Percentiles rank a stretch among this genome's conserved stretches.
Conservation (phyloP, 2,329 filamentous ascomycete species). For the Drechslerella coelobrocha region DNA sequence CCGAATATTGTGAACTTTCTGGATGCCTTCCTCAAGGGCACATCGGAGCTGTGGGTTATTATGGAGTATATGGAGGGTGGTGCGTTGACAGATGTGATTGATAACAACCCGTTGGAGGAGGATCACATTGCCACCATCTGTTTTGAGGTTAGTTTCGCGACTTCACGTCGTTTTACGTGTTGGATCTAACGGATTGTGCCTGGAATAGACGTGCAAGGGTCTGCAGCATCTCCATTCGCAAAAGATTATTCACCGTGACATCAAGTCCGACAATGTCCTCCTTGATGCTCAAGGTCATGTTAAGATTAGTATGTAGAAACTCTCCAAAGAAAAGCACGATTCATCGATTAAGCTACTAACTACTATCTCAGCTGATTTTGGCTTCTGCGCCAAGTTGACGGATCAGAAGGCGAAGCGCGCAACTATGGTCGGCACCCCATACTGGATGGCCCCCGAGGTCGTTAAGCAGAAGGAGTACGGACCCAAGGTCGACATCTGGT, state of each 20-base stretch:
- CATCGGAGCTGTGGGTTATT: conserved; percentile 98
- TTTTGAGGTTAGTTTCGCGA: conserved; percentile 78
- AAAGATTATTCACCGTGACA: conserved; percentile 98
- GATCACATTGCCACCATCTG: conserved; percentile 98
- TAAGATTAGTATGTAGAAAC: conserved; percentile 80
- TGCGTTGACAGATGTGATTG: conserved; percentile 95
- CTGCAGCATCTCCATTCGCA: conserved; percentile 92
- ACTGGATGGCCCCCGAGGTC: conserved; percentile 99
- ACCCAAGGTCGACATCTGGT: conserved; percentile 98
- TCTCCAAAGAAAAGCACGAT: neutral
- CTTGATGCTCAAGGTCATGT: conserved; percentile 93
- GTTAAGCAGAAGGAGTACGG: conserved; percentile 99
- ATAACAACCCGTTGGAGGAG: conserved; percentile 95
- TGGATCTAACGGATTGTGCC: conserved; percentile 8
- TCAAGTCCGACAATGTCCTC: conserved; percentile 98
- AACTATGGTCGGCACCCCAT: conserved; percentile 98
- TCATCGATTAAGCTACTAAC: conserved; percentile 21
- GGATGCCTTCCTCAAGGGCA: conserved; percentile 94
- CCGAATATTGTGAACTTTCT: conserved; percentile 99
- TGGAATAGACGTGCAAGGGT: conserved; percentile 83
- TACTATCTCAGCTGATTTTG: conserved; percentile 80
- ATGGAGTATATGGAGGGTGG: conserved; percentile 99
- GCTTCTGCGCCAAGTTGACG: conserved; percentile 97
- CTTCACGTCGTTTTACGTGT: neutral
- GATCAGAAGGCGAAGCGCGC: conserved; percentile 96